Conservation (phyloP, 2,329 filamentous ascomycete species). For the Cyphellophora attinorum region DNA sequence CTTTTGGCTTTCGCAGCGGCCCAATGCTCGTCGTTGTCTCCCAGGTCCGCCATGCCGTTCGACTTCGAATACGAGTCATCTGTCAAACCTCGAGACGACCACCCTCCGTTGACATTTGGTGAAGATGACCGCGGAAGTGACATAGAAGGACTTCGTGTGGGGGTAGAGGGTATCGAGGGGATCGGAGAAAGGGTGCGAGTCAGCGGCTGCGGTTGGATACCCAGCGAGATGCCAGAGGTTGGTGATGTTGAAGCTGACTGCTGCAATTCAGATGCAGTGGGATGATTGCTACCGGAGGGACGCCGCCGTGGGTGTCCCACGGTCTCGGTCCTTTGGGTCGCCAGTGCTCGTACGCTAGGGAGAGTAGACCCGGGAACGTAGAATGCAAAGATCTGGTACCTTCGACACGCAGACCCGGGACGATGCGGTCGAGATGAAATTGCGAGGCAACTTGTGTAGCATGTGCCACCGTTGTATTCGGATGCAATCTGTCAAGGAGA, state of each 20-base stretch:
- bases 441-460: too few relatives aligned
- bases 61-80: conserved; percentile 59
- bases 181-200: background rate
- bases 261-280: background rate
- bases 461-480: too few relatives aligned
- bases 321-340: too few relatives aligned
- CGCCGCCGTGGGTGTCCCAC: conserved; percentile 4
- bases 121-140: conserved; percentile 81
- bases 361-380: too few relatives aligned
- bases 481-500: too few relatives aligned
- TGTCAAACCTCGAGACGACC: conserved; percentile 73
- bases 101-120: conserved; percentile 73
- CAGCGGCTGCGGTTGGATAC: background rate
- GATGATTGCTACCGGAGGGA: conserved; percentile 10
- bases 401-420: too few relatives aligned
- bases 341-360: too few relatives aligned
- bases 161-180: background rate
- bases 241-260: background rate
- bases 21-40: conserved; percentile 59
- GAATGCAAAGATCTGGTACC: too few relatives aligned
- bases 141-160: conserved; percentile 55
- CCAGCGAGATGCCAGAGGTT: background rate
- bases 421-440: too few relatives aligned
- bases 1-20: conserved; percentile 71
- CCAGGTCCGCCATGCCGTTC: conserved; percentile 40